These are phyloP conservation scores for Pyracantha coccinea DNA, from an alignment of 331 rosid species.

Conservation along the genomic window DNA sequence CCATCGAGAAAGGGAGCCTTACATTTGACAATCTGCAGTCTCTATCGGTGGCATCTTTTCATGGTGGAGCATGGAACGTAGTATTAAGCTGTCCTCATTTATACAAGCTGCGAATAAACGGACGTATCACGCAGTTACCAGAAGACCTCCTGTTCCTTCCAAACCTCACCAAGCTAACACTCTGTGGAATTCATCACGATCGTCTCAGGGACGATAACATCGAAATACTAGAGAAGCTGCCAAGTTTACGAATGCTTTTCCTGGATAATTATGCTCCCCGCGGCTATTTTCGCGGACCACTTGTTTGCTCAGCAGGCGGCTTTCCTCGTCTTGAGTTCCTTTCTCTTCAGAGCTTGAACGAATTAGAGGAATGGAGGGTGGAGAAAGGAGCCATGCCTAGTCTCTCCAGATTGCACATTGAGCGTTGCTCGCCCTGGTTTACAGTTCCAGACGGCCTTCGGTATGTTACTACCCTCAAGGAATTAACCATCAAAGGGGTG, in stretches of 20 bases:
- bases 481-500: conserved; percentile 36
- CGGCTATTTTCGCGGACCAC: background rate
- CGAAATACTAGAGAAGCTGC: background rate
- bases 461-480: conserved; percentile 14
- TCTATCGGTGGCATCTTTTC: background rate
- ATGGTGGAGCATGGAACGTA: background rate
- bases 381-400: conserved; percentile 31
- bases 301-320: conserved; percentile 31
- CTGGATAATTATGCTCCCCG: background rate
- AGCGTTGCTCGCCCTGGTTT: conserved; percentile 1
- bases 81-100: conserved; percentile 27
- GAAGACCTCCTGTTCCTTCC: background rate
- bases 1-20: background rate
- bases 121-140: conserved; percentile 12
- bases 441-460: conserved; percentile 36
- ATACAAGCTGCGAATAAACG: conserved; percentile 17
- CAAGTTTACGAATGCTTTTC: background rate
- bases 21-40: background rate
- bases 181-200: background rate
- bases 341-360: background rate
- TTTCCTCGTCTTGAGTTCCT: conserved; percentile 32
- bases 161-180: background rate
- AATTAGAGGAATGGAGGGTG: conserved; percentile 34
- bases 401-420: conserved; percentile 19
- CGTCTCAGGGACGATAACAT: background rate